These are phyloP conservation scores for Sporothrix inflata DNA, from an alignment of 2,329 filamentous ascomycete species.

Conservation along the genomic window DNA sequence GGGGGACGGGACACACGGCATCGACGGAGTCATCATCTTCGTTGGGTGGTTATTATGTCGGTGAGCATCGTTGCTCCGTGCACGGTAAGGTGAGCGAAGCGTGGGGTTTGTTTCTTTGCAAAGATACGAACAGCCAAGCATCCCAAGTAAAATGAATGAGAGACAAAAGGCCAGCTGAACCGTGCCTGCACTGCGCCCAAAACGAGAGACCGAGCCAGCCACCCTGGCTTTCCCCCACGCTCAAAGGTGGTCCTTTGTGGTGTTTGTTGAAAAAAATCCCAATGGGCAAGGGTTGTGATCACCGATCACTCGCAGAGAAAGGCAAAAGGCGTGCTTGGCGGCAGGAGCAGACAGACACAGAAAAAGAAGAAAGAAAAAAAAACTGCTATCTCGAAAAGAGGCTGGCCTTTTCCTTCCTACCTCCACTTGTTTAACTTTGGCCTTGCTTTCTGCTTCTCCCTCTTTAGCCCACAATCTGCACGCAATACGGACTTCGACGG, in stretches of 20 bases:
- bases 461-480: not conserved
- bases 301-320: not conserved
- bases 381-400: not conserved
- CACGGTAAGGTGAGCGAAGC: slow-evolving; percentile 12
- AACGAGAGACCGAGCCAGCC: slow-evolving; percentile 12
- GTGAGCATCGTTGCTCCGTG: slow-evolving; percentile 9
- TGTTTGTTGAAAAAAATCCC: not conserved
- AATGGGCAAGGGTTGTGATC: not conserved
- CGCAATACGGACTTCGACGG: not conserved
- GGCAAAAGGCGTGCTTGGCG: slow-evolving; percentile 6
- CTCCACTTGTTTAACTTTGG: slow-evolving; percentile 3
- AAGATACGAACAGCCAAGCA: not conserved
- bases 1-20: not conserved
- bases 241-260: not conserved
- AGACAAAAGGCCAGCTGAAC: not conserved
- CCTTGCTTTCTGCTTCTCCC: not conserved
- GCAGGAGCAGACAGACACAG: not conserved
- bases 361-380: not conserved
- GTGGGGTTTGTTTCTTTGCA: not conserved
- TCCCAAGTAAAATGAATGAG: not conserved
- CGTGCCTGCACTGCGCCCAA: slow-evolving; percentile 4
- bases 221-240: not conserved
- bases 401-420: not conserved
- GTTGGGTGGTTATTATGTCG: not conserved
- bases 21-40: not conserved